Evolutionary conservation across 2,329 filamentous ascomycete species (phyloP).

Genomic region (Teratosphaeriaceae sp.): DNA sequence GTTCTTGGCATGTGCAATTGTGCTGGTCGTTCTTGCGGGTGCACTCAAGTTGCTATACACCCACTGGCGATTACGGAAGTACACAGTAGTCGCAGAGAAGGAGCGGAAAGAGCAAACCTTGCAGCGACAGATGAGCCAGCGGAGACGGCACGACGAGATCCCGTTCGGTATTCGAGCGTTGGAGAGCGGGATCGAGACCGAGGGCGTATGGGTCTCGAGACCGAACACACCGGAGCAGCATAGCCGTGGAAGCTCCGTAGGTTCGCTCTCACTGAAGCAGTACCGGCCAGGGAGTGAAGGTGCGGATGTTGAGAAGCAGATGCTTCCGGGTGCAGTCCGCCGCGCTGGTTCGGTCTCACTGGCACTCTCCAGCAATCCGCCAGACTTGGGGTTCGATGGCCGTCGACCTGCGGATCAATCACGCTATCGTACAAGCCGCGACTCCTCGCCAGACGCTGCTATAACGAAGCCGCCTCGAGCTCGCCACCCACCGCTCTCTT

Average conservation of each 20-base stretch:
- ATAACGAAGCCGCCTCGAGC: conserved; percentile 16
- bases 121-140: conserved; percentile 27
- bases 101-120: conserved; percentile 26
- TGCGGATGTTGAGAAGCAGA: conserved; percentile 17
- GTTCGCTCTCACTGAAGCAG: conserved; percentile 15
- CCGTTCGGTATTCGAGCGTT: conserved; percentile 84
- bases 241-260: conserved; percentile 19
- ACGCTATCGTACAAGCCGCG: conserved; percentile 11
- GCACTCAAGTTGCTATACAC: conserved; percentile 55
- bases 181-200: conserved; percentile 73
- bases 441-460: conserved; percentile 11
- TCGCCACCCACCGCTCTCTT: conserved; percentile 30
- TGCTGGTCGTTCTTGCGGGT: conserved; percentile 61
- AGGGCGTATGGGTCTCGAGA: conserved; percentile 61
- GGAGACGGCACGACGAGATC: conserved; percentile 49
- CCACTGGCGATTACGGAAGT: conserved; percentile 36
- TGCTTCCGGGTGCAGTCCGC: conserved; percentile 1
- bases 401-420: conserved; percentile 32
- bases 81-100: conserved; percentile 27
- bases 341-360: conserved; percentile 10
- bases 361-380: not conserved
- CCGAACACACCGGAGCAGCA: conserved; percentile 34
- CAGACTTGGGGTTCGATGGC: conserved; percentile 19
- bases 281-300: conserved; percentile 7
- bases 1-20: conserved; percentile 66